Base-by-base conservation (phyloP, 768 basidiomycete genomes). In the Trametes punicea region DNA sequence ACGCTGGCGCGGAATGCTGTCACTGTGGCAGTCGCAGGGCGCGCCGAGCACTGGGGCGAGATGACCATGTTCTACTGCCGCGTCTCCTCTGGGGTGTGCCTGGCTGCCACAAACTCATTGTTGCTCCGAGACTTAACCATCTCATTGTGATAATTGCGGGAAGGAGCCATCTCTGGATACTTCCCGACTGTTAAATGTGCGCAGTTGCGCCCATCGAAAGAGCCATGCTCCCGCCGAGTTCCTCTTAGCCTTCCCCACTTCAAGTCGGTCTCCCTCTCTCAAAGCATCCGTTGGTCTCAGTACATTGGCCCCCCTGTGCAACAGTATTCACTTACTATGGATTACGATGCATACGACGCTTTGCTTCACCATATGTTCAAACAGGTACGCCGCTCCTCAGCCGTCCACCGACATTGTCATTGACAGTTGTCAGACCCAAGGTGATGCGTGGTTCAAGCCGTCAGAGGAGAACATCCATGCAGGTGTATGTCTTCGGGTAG, bases 401-500 rank as follows among this genome's bases (percentile, higher is more conserved):
- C 52, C 10, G 9, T 40, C 13, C 38, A 6, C 13, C 16, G 15
- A 29, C 21, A n/a, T 26, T 20, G 33, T 7, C 33, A 11, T 15
- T 48, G 38, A 18, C 21, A 4, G 21, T 25, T 2, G 4, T 18
- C 31, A 90, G 87, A 90, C 89, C 1, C 87, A 89, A 66, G 83
- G 85, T 2, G 88, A 90, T 56, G 85, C 89, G 6, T 91, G 89
- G 89, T 91, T 91, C 71, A 91, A 90, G 64, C 88, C 88, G 3
- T 81, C 88, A 0, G 86, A 89, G 64, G 89, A 92, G 70, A 90
- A 89, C 65, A 74, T 90, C 47, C 82, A 87, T 52, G 86, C 85
- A 0, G 89, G 89, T 42, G 88, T 92, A 59, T 90, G 87, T 65
- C 70, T 92, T n/a, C 80, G 89, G 44, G 80, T 88, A 23, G 80